phyloP scores from a whole-genome alignment of 2,329 filamentous ascomycete genomes.

The Thielaviopsis punctulata region DNA sequence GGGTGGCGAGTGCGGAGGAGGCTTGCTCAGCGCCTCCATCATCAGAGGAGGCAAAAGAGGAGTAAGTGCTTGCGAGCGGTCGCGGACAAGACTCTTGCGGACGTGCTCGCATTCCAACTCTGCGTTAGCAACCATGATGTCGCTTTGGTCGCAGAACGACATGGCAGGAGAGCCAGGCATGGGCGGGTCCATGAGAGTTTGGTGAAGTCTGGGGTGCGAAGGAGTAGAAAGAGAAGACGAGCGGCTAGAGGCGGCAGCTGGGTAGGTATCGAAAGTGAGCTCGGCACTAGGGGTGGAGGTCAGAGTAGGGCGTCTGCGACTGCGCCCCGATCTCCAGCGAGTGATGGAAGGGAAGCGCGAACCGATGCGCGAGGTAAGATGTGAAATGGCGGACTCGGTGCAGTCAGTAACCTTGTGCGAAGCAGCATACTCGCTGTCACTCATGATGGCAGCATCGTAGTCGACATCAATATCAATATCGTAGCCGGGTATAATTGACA shows the following conservation, averaged over 20 bases:
- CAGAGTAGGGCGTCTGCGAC: constrained; percentile 23
- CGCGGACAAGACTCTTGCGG: constrained; percentile 27
- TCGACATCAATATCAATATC: constrained; percentile 32
- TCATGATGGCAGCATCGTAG: constrained; percentile 51
- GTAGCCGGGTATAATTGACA: constrained; percentile 20
- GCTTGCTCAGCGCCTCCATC: constrained; percentile 25
- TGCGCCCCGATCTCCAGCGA: constrained; percentile 27
- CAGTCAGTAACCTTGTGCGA: constrained; percentile 1
- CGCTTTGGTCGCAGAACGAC: constrained; percentile 46
- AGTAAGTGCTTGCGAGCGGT: constrained; percentile 50
- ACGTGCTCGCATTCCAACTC: constrained; percentile 16
- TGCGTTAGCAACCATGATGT: constrained; percentile 27
- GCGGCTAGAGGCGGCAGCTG: constrained; percentile 44
- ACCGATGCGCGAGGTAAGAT: constrained; percentile 47
- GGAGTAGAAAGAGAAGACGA: constrained; percentile 61
- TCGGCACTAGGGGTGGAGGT: constrained; percentile 56
- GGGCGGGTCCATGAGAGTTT: constrained; percentile 28
- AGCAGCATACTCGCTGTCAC: constrained; percentile 35
- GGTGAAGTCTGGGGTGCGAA: constrained; percentile 28
- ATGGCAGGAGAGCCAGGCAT: constrained; percentile 44
- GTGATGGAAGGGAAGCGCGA: constrained; percentile 38
- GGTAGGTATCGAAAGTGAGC: constrained; percentile 59
- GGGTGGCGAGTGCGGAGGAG: constrained; percentile 31
- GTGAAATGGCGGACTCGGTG: constrained; percentile 41
- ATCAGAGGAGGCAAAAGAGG: constrained; percentile 73